A percentile compares a stretch with the other conserved stretches of the same genome.
Evolutionary conservation across 805 yeast genomes (phyloP).

Genomic region (Metschnikowia chrysomelidarum): DNA sequence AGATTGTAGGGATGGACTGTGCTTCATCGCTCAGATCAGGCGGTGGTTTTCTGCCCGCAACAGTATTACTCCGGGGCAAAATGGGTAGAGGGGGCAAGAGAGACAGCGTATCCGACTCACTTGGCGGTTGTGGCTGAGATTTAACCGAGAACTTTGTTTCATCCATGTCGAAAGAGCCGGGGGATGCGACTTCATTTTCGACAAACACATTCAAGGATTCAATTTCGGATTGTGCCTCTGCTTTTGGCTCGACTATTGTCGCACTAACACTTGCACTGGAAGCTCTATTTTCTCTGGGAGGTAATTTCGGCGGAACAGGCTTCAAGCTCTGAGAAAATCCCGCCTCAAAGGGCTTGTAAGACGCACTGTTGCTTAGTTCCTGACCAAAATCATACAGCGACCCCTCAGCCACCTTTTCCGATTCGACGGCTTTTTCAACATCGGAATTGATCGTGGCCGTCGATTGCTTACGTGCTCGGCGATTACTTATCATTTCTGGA

Average conservation of each 20-base stretch:
- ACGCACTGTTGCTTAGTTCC: constrained; percentile 5
- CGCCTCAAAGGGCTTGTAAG: constrained; percentile 11
- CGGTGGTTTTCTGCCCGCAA: constrained; percentile 5
- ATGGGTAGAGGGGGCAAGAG: too few relatives aligned
- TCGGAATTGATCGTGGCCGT: constrained; percentile 16
- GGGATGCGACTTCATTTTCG: not conserved
- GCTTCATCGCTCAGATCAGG: constrained; percentile 3
- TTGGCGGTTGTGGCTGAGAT: too few relatives aligned
- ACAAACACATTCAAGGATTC: not conserved
- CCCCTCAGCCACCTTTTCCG: constrained; percentile 9
- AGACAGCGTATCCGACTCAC: too few relatives aligned
- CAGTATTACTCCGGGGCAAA: too few relatives aligned
- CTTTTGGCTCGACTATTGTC: too few relatives aligned
- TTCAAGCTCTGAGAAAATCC: constrained; percentile 2
- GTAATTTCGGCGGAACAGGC: constrained; percentile 6
- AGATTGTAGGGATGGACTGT: constrained; percentile 1
- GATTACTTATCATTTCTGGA: constrained; percentile 67
- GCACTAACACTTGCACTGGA: too few relatives aligned
- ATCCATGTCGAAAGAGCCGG: not conserved
- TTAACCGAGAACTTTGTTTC: not conserved
- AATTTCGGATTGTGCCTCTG: not conserved
- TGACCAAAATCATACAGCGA: constrained; percentile 18
- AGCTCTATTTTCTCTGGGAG: constrained; percentile 7
- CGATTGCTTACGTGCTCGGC: constrained; percentile 39
- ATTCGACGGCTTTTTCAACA: too few relatives aligned